Evolutionary conservation across 768 basidiomycete genomes (phyloP), one percentile per base, ranked within the genome.

Genomic region (Suillus variegatus): DNA sequence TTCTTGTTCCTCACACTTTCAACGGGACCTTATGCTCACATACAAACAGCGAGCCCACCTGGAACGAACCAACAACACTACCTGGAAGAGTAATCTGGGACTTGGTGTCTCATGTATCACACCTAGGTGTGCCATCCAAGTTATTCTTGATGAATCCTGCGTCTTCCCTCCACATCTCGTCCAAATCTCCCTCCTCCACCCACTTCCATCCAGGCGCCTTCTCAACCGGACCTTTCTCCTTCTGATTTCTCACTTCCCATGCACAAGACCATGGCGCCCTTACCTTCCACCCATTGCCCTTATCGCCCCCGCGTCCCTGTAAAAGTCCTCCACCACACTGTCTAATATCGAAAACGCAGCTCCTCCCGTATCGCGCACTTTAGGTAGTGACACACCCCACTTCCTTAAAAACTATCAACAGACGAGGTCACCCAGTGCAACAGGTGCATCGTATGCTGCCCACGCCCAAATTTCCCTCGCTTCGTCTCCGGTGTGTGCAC

Each of bases 381-480:
- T 65, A 1, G 83, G 84, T 22, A 81, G 79, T 0, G 81, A 79
- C 16, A 16, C 41, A 41, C 41, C 41, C 80, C 44, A 43, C 16
- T 69, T 70, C 0, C 63, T 60, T 6, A 85, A 84, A 41, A 78
- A 68, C 66, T 46, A 60, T 49, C 20, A 65, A 65, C 65, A 10
- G 78, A 75, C 16, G 82, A 83, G 44, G 84, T 73, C 12, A 85
- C 80, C 81, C 82, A 84, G 69, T 90, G 88, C 43, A 90, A 63
- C 25, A 90, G 79, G 18, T 82, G 78, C 87, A 89, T 87, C 87
- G 88, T 87, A 66, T 87, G 84, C 12, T 43, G 43, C 16, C 43
- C 43, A 5, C 18, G 18, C 2, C 43, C 43, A 32, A 32, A 32
- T 18, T 18, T 43, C 43, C 6, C 6, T 16, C 41, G 80, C 25